Evolutionary conservation across 169 alveolate species (phyloP), one percentile per base, ranked within the genome.

Genomic region (Plasmodium reichenowi): DNA sequence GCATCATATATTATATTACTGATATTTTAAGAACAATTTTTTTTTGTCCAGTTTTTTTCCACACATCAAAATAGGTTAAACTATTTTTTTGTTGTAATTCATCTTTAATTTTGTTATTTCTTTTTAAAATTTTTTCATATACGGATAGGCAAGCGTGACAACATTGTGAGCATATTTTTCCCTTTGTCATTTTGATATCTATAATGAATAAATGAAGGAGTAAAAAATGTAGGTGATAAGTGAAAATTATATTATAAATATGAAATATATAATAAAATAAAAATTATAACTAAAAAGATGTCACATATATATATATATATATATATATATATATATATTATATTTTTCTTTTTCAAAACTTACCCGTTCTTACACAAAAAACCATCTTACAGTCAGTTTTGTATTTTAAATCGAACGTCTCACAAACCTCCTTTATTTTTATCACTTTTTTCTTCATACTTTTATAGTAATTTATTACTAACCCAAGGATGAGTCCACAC

Each of bases 81-180:
- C 38, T 22, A 17, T 66, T 52, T 86, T 72, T 71, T 13, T 43
- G 26, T 12, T 64, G 15, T 47, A n/a, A 50, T 15, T 56, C 58
- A 15, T 32, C 43, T 67, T 58, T 86, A 15, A 72, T 67, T 9
- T 60, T 29, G 7, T n/a, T 72, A 72, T 72, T 86, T 72, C 92
- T 59, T 63, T 86, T 86, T 50, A 86, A 0, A 71, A 86, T 67
- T 86, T 86, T 86, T 54, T 86, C 87, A 45, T 86, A 86, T 13
- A 86, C 88, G 3, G 78, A 29, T 72, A 86, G 17, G 32, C 92
- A 86, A 17, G 98, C 99, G 92, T 97, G 99, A 12, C 98, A 97
- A 52, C 98, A 97, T 91, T 97, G 97, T 38, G 99, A 98, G 10
- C 98, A 97, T 13, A 97, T 96, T 91, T 97, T 97, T 5, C 99